Evolutionary conservation across 805 yeast species (phyloP), one percentile per base, ranked within the genome.

Genomic region (Monosporozyma siamensis): DNA sequence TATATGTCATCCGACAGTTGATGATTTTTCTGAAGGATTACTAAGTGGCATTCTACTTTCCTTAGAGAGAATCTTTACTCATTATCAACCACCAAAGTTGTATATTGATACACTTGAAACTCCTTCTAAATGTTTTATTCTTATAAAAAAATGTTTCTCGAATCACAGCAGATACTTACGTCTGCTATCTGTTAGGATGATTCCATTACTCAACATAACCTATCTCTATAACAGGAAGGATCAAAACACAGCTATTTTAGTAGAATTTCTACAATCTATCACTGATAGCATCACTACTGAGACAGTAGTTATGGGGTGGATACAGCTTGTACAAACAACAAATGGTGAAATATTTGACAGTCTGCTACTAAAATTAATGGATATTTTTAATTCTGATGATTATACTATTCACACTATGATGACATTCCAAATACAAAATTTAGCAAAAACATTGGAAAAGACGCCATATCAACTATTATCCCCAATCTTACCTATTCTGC

Each of bases 391-490:
- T 4, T 82, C 82, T 14, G 53, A 67, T 3, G 80, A 80, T 56
- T 77, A 75, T 41, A 82, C 80, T 51, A 47, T 51, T 20, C 78
- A 77, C 47, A 74, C 79, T 1, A 77, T 85, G 50, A 66, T 83
- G 50, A 87, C 87, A 0, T 77, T 78, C 48, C 80, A 79, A 43
- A 63, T 90, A 4, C 64, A 75, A 18, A 63, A 70, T 26, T 70
- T 83, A 10, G 81, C 96, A 0, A 52, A 64, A 14, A 66, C 75
- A 1, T 74, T 75, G 49, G 61, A 68, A 1, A 64, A 74, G 27
- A 76, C 95, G 0, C 80, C 95, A 0, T 88, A 90, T 75, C 85
- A 82, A 56, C 62, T 90, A 11, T 65, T 87, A 17, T 77, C 84
- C 6, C 95, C 95, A 0, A 84, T 77, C 47, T 71, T 92, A 52